phyloP scores from a whole-genome alignment of 176 grass and related monocot genomes.

The Eleusine indica region DNA sequence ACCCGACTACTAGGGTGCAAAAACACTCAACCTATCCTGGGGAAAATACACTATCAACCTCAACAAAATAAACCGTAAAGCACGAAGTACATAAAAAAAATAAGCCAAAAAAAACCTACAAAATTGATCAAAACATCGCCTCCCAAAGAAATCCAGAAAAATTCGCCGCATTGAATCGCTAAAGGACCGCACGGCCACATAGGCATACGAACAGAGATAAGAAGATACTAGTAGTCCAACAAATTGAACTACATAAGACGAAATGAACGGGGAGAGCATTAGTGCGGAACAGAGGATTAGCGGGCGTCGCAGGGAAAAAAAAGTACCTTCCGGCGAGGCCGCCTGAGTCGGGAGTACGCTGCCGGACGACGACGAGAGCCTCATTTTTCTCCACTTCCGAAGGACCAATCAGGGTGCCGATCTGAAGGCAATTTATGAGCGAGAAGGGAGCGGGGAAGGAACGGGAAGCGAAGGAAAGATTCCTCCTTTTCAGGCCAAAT shows the following conservation, averaged over 20 bases:
- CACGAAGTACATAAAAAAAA: slow-evolving; percentile 21
- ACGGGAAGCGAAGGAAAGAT: slow-evolving; percentile 48
- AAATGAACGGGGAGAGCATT: slow-evolving; percentile 35
- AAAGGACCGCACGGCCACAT: slow-evolving; percentile 1
- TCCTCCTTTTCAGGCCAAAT: slow-evolving; percentile 69
- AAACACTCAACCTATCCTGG: neutral
- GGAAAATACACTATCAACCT: neutral
- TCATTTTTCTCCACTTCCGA: slow-evolving; percentile 29
- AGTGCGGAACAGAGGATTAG: neutral
- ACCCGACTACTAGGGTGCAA: neutral
- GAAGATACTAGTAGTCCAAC: slow-evolving; percentile 14
- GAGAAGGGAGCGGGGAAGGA: slow-evolving; percentile 17
- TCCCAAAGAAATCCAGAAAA: slow-evolving; percentile 13
- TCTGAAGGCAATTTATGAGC: slow-evolving; percentile 52
- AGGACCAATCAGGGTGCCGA: slow-evolving; percentile 14
- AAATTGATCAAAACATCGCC: neutral
- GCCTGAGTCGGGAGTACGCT: slow-evolving; percentile 43
- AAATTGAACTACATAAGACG: neutral
- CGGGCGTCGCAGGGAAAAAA: neutral
- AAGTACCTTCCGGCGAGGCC: slow-evolving; percentile 56
- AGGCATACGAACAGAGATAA: neutral
- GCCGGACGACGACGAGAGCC: slow-evolving; percentile 56
- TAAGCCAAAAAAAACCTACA: neutral
- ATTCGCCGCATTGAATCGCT: slow-evolving; percentile 5
- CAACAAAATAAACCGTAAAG: neutral